Conservation (phyloP, 176 grass and related monocot species). For the Alopecurus myosuroides region DNA sequence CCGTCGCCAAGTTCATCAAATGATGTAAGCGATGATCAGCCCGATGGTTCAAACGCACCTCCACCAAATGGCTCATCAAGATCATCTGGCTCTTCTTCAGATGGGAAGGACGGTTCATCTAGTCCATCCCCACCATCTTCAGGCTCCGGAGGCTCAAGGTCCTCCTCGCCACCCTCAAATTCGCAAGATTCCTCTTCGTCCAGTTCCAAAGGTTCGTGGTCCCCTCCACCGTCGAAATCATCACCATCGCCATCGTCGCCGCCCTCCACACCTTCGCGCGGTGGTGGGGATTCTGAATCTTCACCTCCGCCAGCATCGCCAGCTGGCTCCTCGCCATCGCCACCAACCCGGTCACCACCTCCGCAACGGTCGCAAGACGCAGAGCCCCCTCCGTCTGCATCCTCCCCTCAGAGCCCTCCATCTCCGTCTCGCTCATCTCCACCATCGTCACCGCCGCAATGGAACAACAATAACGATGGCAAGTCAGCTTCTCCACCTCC, state of each 20-base stretch:
- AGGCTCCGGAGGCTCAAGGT: slow-evolving; percentile 2
- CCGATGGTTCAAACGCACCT: slow-evolving; percentile 27
- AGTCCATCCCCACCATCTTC: not conserved
- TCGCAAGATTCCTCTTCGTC: slow-evolving; percentile 25
- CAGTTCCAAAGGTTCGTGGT: slow-evolving; percentile 8
- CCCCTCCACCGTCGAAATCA: not conserved
- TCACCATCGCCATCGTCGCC: not conserved
- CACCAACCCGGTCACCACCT: slow-evolving; percentile 2
- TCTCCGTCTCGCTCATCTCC: slow-evolving; percentile 12
- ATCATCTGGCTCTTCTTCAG: not conserved
- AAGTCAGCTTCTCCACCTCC: slow-evolving; percentile 12
- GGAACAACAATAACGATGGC: not conserved
- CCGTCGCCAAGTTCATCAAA: slow-evolving; percentile 26
- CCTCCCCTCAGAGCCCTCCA: slow-evolving; percentile 1
- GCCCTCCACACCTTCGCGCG: not conserved
- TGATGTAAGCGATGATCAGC: not conserved
- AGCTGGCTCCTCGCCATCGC: slow-evolving; percentile 9
- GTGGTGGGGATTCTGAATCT: not conserved
- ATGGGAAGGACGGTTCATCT: slow-evolving; percentile 5
- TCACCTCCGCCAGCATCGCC: slow-evolving; percentile 4
- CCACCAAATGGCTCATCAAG: not conserved
- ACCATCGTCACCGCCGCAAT: not conserved
- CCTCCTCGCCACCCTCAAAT: not conserved
- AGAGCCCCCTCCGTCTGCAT: not conserved
- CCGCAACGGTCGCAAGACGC: slow-evolving; percentile 12